These are phyloP conservation scores for Aureobasidium sp. DNA, from an alignment of 2,329 filamentous ascomycete genomes.

Conservation along the genomic window DNA sequence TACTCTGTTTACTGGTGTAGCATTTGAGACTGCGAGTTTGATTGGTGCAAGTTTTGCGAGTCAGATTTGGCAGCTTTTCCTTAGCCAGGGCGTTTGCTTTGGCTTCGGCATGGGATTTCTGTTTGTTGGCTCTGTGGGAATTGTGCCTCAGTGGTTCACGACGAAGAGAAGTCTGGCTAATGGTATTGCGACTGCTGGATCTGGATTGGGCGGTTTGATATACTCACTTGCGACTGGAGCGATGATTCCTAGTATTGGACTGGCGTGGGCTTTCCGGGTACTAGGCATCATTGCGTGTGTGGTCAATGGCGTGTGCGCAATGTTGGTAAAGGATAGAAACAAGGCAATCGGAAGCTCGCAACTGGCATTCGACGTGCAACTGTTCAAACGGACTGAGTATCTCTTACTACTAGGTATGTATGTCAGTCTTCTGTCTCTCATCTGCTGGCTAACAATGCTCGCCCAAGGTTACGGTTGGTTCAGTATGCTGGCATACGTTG, in stretches of 20 bases:
- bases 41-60: slow-evolving; percentile 62
- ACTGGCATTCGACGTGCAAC: slow-evolving; percentile 53
- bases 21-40: slow-evolving; percentile 56
- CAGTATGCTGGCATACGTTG: slow-evolving; percentile 64
- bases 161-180: slow-evolving; percentile 61
- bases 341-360: slow-evolving; percentile 60
- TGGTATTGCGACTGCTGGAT: slow-evolving; percentile 59
- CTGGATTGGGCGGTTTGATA: slow-evolving; percentile 61
- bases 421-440: too few relatives aligned
- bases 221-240: slow-evolving; percentile 61
- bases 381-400: slow-evolving; percentile 57
- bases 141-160: slow-evolving; percentile 68
- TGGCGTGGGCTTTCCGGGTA: slow-evolving; percentile 60
- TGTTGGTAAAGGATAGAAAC: slow-evolving; percentile 64
- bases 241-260: slow-evolving; percentile 56
- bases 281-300: slow-evolving; percentile 55
- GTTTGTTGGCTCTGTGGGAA: slow-evolving; percentile 60
- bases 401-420: slow-evolving; percentile 45
- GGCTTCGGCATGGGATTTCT: slow-evolving; percentile 71
- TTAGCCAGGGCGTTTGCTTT: slow-evolving; percentile 67
- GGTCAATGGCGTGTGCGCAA: slow-evolving; percentile 54
- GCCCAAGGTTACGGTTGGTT: slow-evolving; percentile 55
- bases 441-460: not conserved
- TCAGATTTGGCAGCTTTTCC: slow-evolving; percentile 66
- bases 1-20: slow-evolving; percentile 57